Conservation (phyloP, 179 eudicot species). For the Spinacia oleracea region DNA sequence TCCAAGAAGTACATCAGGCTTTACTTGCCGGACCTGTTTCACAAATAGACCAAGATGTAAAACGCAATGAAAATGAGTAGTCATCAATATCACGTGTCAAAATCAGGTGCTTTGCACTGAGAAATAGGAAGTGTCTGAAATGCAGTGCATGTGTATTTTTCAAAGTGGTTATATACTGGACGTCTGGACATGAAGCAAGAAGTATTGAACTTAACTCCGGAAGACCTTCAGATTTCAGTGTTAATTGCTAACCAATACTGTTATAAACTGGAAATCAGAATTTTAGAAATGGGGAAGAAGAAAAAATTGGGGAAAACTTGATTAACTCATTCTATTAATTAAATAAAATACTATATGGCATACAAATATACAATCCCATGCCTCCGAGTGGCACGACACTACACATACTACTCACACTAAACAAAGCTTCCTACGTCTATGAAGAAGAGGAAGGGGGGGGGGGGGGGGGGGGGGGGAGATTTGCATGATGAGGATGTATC, state of each 20-base stretch:
- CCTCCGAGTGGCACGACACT: no score
- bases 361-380: no score
- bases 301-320: no score
- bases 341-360: no score
- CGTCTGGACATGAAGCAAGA: background rate
- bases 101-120: background rate
- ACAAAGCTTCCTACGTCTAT: no score
- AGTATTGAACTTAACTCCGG: background rate
- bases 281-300: no score
- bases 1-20: constrained; percentile 93
- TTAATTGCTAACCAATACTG: background rate
- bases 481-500: background rate
- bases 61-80: constrained; percentile 4
- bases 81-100: background rate
- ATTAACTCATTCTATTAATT: no score
- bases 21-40: constrained; percentile 70
- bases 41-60: constrained; percentile 19
- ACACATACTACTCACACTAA: no score
- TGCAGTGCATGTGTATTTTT: background rate
- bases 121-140: background rate
- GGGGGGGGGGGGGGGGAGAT: background rate
- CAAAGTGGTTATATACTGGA: background rate
- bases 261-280: background rate
- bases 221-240: background rate
- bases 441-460: no score